Percentiles rank a stretch among this genome's conserved stretches.
Evolutionary conservation across 2,329 filamentous ascomycete genomes (phyloP).

Genomic region (Neophaeococcomyces aloes): DNA sequence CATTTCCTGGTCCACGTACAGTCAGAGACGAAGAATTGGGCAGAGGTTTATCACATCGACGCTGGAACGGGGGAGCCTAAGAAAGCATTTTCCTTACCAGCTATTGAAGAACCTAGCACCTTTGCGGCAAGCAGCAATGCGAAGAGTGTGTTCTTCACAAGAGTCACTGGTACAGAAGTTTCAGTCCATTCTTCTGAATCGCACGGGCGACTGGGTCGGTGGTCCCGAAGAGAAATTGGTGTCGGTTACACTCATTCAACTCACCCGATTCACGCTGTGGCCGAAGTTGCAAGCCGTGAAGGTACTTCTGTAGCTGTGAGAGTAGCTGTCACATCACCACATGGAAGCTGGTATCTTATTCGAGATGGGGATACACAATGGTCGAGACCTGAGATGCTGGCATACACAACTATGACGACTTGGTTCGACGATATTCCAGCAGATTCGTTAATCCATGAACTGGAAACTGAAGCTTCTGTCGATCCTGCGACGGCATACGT

Average conservation of each 20-base stretch:
- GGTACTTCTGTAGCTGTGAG: conserved; percentile 63
- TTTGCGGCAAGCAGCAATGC: conserved; percentile 69
- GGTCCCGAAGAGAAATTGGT: conserved; percentile 45
- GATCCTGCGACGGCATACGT: conserved; percentile 73
- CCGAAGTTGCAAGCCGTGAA: conserved; percentile 69
- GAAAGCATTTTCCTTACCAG: conserved; percentile 73
- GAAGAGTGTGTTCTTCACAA: conserved; percentile 80
- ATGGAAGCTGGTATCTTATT: conserved; percentile 69
- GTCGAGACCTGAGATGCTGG: conserved; percentile 71
- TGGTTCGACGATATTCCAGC: conserved; percentile 68
- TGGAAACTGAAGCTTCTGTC: conserved; percentile 77
- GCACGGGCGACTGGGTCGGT: conserved; percentile 63
- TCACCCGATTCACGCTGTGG: conserved; percentile 51
- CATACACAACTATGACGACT: conserved; percentile 65
- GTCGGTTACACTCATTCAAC: conserved; percentile 20
- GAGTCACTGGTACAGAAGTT: conserved; percentile 65
- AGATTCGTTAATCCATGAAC: conserved; percentile 64
- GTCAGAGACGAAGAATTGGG: conserved; percentile 61
- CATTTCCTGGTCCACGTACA: conserved; percentile 80
- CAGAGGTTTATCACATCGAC: conserved; percentile 76
- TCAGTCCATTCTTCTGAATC: conserved; percentile 65
- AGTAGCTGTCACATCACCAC: conserved; percentile 55
- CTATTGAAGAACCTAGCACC: conserved; percentile 57
- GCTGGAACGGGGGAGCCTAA: conserved; percentile 56
- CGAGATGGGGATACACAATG: conserved; percentile 73